Conservation (phyloP, 768 basidiomycete genomes). For the Pisolithus tinctorius region DNA sequence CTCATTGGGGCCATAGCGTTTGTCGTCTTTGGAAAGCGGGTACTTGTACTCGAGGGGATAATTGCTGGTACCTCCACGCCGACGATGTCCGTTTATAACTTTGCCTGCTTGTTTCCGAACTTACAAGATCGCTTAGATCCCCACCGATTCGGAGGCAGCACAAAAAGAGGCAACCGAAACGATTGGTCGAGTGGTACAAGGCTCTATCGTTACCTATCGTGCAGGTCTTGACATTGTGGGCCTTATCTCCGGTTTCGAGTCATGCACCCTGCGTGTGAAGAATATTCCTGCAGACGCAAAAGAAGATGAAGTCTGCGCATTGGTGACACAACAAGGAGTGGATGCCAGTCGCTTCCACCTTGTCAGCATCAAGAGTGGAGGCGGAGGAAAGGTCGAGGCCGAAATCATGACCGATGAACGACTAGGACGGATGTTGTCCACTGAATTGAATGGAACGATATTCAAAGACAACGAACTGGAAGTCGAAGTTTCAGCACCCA, state of each 20-base stretch:
- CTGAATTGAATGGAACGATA: slow-evolving; percentile 41
- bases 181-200: slow-evolving; percentile 28
- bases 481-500: not conserved
- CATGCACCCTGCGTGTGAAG: slow-evolving; percentile 39
- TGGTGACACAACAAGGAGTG: slow-evolving; percentile 40
- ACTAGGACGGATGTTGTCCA: slow-evolving; percentile 34
- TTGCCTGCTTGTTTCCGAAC: no score
- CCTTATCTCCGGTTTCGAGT: slow-evolving; percentile 46
- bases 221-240: slow-evolving; percentile 41
- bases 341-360: slow-evolving; percentile 29
- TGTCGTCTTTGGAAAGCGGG: slow-evolving; percentile 2
- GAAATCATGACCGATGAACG: slow-evolving; percentile 37
- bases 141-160: no score
- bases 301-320: slow-evolving; percentile 32
- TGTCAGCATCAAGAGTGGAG: slow-evolving; percentile 23
- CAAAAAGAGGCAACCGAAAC: no score
- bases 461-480: slow-evolving; percentile 29
- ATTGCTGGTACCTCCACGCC: not conserved
- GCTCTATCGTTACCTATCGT: slow-evolving; percentile 42
- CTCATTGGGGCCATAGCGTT: no score
- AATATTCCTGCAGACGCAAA: slow-evolving; percentile 38
- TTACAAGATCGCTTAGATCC: no score
- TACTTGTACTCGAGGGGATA: not conserved
- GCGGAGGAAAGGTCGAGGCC: slow-evolving; percentile 31
- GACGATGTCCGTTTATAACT: slow-evolving; percentile 10